Evolutionary conservation across 257 asterid genomes (phyloP), one percentile per base, ranked within the genome.

Genomic region (Paulownia fortunei): DNA sequence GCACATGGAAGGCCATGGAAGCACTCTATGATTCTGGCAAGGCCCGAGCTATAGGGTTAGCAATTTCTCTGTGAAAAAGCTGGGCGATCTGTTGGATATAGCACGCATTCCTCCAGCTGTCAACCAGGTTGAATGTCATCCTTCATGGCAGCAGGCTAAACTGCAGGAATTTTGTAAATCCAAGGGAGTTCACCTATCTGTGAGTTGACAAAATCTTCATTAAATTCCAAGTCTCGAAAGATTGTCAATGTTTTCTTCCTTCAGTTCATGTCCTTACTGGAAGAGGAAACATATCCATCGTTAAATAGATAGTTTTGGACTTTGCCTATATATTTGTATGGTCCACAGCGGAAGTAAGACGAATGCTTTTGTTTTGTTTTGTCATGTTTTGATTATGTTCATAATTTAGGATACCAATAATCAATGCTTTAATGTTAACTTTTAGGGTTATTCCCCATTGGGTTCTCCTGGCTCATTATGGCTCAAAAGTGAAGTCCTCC

Each of bases 1-100:
- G 82, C 81, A 89, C 96, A 61, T 92, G 97, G 97, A 78, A 82
- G 81, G 97, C 97, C 59, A 90, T 92, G 97, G 97, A 92, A 79
- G 86, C 89, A 42, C 89, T 88, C 10, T 83, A 75, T 75, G 92
- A 91, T 84, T 80, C 87, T 8, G 95, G 97, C 18, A 92, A 91
- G 85, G 89, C 90, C 58, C 79, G 91, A 51, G 97, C 92, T 24
- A 89, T 92, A 21, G 97, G 97, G 91, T 92, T 26, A 85, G 97
- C 92, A 91, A 92, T 78, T 87, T 92, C 84, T 92, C 97, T 0
- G 42, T 69, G 11, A 91, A 92, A 81, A 92, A 91, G 74, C 86
- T 92, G 34, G 88, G 87, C 42, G 90, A 88, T 82, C 74, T 92
- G 59, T 76, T 91, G 80, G 72, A 74, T 65, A 64, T 82, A 6